phyloP scores from a whole-genome alignment of 2,329 filamentous ascomycete genomes.

The Cercospora zeina region DNA sequence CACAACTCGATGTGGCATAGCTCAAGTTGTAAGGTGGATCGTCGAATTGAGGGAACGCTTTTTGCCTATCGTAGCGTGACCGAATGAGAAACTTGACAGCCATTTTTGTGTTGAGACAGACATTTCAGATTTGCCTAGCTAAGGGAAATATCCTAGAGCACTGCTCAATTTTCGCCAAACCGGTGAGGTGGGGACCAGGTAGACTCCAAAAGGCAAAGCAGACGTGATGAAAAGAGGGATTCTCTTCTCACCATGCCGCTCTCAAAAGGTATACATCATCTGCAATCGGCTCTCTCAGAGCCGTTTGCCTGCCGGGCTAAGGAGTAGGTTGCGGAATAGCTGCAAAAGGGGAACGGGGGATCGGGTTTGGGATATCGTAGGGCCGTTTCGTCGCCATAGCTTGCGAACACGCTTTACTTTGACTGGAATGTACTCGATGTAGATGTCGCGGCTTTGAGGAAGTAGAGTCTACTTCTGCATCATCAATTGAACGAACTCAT shows the following conservation, averaged over 20 bases:
- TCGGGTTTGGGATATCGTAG: not conserved
- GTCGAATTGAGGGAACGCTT: no score
- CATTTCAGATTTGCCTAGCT: slow-evolving; percentile 1
- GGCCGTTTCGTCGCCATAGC: slow-evolving; percentile 2
- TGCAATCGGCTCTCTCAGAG: not conserved
- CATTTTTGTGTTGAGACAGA: not conserved
- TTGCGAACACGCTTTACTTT: slow-evolving; percentile 1
- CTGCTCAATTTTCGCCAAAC: not conserved
- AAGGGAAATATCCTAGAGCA: slow-evolving; percentile 3
- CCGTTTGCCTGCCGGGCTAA: not conserved
- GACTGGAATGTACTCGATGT: slow-evolving; percentile 8
- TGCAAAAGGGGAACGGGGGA: not conserved
- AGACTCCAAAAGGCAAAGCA: not conserved
- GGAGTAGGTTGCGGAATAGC: not conserved
- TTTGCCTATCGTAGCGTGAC: no score
- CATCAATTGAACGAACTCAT: slow-evolving; percentile 59
- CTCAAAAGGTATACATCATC: not conserved
- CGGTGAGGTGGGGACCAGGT: not conserved
- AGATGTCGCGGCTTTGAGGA: slow-evolving; percentile 1
- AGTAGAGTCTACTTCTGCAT: slow-evolving; percentile 53
- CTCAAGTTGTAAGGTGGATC: no score
- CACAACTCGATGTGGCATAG: no score
- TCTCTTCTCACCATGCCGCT: not conserved
- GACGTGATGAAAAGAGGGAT: not conserved
- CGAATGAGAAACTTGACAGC: no score